A percentile compares a stretch with the other conserved stretches of the same genome.
These are phyloP conservation scores for Aspergillus tanneri DNA, from an alignment of 2,329 filamentous ascomycete species.

Conservation along the genomic window DNA sequence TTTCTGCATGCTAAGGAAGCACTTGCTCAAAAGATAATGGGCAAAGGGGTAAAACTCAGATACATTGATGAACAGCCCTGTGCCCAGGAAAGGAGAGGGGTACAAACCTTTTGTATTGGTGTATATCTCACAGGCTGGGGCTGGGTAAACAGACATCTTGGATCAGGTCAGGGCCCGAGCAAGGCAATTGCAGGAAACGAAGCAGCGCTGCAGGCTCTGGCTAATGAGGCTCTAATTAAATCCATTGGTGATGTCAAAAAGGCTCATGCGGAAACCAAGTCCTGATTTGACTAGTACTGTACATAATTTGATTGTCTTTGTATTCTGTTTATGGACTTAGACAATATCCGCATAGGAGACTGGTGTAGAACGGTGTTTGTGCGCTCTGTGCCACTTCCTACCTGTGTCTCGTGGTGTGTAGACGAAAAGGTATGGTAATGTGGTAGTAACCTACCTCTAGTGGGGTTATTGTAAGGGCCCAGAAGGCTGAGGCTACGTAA, in stretches of 20 bases:
- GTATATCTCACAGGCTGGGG: constrained; percentile 52
- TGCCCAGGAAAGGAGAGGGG: constrained; percentile 35
- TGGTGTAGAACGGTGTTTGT: no score
- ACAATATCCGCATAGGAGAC: no score
- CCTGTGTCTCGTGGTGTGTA: no score
- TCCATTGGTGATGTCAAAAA: constrained; percentile 28
- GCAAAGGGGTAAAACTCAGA: constrained; percentile 58
- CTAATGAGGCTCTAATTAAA: constrained; percentile 40
- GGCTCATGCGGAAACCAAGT: neutral
- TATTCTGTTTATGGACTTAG: no score
- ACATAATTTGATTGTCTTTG: neutral
- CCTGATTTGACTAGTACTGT: neutral
- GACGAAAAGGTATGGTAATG: no score
- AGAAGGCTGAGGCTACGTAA: no score
- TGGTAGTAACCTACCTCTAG: no score
- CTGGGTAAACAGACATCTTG: constrained; percentile 44
- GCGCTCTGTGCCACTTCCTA: no score
- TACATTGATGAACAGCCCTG: constrained; percentile 54
- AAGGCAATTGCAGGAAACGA: constrained; percentile 47
- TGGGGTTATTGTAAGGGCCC: no score
- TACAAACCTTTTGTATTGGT: constrained; percentile 45
- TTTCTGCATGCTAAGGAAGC: constrained; percentile 53
- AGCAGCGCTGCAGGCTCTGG: constrained; percentile 44
- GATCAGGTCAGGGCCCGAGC: constrained; percentile 46
- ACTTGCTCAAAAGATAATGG: constrained; percentile 54